Percentiles rank a stretch among this genome's conserved stretches.
These are phyloP conservation scores for Dactylis glomerata DNA, from an alignment of 176 grass and related monocot species.

Conservation along the genomic window DNA sequence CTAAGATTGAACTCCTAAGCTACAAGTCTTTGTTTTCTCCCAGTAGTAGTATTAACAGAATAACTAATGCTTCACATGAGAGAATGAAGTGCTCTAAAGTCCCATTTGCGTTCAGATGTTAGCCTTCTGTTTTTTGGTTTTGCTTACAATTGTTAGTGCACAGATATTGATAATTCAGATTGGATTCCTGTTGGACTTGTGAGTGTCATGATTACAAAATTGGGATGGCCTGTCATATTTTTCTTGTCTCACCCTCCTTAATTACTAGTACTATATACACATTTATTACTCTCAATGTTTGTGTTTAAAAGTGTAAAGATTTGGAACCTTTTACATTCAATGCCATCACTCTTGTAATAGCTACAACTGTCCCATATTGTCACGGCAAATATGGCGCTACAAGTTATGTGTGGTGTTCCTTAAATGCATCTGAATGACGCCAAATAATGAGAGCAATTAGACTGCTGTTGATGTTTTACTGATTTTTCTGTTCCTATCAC, in stretches of 20 bases:
- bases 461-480: not conserved
- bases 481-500: conserved; percentile 20
- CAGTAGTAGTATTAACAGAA: not conserved
- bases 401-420: not conserved
- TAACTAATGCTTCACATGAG: not conserved
- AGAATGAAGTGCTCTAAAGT: not conserved
- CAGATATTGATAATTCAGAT: not conserved
- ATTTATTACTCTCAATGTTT: not conserved
- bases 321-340: not conserved
- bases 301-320: not conserved
- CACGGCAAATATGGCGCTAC: not conserved
- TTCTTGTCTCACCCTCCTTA: not conserved
- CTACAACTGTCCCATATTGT: not conserved
- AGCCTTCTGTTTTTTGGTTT: not conserved
- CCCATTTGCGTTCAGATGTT: not conserved
- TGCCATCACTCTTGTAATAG: conserved; percentile 12
- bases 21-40: no score
- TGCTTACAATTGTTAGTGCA: not conserved
- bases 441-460: not conserved
- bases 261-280: no score
- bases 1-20: not conserved
- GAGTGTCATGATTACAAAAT: not conserved
- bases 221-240: not conserved
- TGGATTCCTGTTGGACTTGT: not conserved
- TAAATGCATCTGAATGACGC: conserved; percentile 6